Percentiles rank a stretch among this genome's conserved stretches.
phyloP scores from a whole-genome alignment of 805 yeast genomes.

The Blastobotrys muscicola region DNA sequence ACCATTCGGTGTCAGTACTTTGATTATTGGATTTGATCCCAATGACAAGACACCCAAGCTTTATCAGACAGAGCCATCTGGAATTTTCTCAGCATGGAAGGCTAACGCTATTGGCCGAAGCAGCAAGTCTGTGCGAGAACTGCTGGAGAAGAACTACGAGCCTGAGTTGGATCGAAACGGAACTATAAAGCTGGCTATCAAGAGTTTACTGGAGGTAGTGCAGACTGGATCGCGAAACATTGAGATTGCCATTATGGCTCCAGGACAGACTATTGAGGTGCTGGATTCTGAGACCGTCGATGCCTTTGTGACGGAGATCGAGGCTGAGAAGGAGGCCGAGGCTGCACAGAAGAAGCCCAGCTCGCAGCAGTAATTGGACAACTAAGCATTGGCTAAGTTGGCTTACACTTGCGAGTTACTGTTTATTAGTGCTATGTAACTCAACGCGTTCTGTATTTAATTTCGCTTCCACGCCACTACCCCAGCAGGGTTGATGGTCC shows the following conservation, averaged over 20 bases:
- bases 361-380: no score
- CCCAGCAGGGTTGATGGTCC: no score
- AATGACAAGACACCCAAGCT: constrained; percentile 72
- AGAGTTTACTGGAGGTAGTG: constrained; percentile 86
- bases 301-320: constrained; percentile 68
- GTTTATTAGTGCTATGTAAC: no score
- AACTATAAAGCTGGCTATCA: constrained; percentile 72
- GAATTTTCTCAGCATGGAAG: constrained; percentile 95
- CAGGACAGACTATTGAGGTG: constrained; percentile 47
- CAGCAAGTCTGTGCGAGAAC: constrained; percentile 89
- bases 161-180: constrained; percentile 53
- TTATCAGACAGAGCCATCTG: constrained; percentile 95
- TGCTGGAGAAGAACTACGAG: constrained; percentile 78
- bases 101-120: constrained; percentile 96
- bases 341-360: constrained; percentile 50
- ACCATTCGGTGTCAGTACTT: constrained; percentile 93
- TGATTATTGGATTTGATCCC: constrained; percentile 92
- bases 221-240: constrained; percentile 97
- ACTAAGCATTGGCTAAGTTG: no score
- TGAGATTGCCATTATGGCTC: constrained; percentile 79
- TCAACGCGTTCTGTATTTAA: no score
- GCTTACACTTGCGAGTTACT: no score
- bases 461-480: no score
- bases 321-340: constrained; percentile 77
- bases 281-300: constrained; percentile 66